Evolutionary conservation across 1,284 basidiomycete species (phyloP), one percentile per base, ranked within the genome.

Genomic region (Pholiota adiposa): DNA sequence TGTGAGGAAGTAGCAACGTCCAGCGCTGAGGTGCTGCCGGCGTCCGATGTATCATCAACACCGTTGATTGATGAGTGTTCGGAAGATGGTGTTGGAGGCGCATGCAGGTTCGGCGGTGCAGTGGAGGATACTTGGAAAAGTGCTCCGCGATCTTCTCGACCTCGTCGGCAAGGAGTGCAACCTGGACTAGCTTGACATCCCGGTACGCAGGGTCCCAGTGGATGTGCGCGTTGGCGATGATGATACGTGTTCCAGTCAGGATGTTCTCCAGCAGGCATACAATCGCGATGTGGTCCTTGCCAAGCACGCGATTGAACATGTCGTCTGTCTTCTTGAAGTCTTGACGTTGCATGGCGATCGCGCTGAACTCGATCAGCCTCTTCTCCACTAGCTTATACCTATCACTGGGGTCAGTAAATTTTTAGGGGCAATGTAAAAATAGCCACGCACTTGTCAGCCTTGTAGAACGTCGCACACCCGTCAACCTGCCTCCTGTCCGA

Each of bases 261-360:
- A 85, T 87, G 77, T 93, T 92, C 79, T 99, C 97, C 69, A 99
- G 83, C 46, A 95, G 83, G 64, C 90, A 90, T 51, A 97, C 83
- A 63, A 96, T 88, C 38, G 94, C 96, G 65, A 99, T 94, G 72
- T 98, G 90, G 77, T 98, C 97, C 74, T 96, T 95, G 64, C 92
- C 93, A 72, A 98, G 88, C 60, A 99, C 95, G 54, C 97, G 93
- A 73, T 98, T 98, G 84, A 98, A 99, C 95, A 99, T 97, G 78
- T 98, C 97, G 71, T 99, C 96, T 4, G 96, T 97, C 81, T 96
- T 97, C 78, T 97, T 96, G 79, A 98, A 97, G 73, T 99, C 97
- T 44, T 90, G 86, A 53, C 95, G 89, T 70, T 95, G 92, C 83
- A 98, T 92, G 6, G 96, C 96, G 61, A 96, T 85, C 59, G 94